These are phyloP conservation scores for Cladosporium sp. DNA, from an alignment of 2,329 filamentous ascomycete species.

Conservation along the genomic window DNA sequence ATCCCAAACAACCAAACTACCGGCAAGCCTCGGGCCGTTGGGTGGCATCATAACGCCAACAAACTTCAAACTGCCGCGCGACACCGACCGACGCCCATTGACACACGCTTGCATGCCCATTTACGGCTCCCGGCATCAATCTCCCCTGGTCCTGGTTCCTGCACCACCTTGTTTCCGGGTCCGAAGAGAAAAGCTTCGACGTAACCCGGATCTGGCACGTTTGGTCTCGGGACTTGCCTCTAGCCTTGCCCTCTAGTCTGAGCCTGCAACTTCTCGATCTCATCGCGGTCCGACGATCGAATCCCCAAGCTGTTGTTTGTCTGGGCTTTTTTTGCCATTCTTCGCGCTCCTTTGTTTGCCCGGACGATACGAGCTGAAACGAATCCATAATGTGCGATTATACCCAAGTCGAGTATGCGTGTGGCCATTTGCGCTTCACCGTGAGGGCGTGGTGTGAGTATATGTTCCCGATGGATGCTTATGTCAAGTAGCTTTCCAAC, in stretches of 20 bases:
- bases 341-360: not conserved
- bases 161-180: constrained; percentile 3
- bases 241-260: not conserved
- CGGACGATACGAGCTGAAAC: not conserved
- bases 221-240: constrained; percentile 5
- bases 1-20: not conserved
- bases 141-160: constrained; percentile 6
- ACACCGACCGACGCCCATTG: constrained; percentile 2
- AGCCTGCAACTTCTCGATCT: too few species aligned
- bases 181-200: constrained; percentile 1
- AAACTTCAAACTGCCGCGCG: constrained; percentile 12
- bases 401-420: constrained; percentile 54
- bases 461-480: constrained; percentile 17
- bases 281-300: not conserved
- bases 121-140: constrained; percentile 12
- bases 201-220: not conserved
- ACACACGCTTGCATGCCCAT: constrained; percentile 9
- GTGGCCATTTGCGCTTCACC: constrained; percentile 51
- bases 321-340: not conserved
- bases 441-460: constrained; percentile 51
- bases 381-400: constrained; percentile 51
- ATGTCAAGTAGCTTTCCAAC: not conserved
- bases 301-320: not conserved
- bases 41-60: not conserved
- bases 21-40: constrained; percentile 9